These are phyloP conservation scores for Vitis labrusca DNA, from an alignment of 164 flowering plant species.

Conservation along the genomic window DNA sequence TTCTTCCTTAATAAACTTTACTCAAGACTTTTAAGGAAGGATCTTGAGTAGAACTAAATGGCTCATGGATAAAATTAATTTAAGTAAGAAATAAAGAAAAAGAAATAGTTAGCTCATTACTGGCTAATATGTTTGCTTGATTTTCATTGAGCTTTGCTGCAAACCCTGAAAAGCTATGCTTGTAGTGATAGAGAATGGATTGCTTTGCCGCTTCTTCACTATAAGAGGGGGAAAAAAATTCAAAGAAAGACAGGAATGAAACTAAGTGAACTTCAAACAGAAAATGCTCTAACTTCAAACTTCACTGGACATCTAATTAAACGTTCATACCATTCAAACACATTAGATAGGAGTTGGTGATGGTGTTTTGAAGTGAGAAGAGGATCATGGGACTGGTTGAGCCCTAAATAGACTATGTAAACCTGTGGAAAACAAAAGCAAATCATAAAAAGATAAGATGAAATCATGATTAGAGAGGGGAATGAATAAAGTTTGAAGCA, in stretches of 20 bases:
- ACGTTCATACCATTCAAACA: constrained; percentile 39
- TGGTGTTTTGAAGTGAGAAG: constrained; percentile 45
- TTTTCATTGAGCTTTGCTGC: constrained; percentile 63
- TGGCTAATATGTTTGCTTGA: constrained; percentile 57
- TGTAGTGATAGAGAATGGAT: constrained; percentile 68
- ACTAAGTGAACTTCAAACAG: background rate
- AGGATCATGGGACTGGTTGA: constrained; percentile 31
- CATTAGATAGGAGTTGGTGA: constrained; percentile 48
- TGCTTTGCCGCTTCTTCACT: constrained; percentile 55
- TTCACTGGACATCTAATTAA: too few species aligned
- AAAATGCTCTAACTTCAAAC: too few species aligned
- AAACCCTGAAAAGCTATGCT: constrained; percentile 71
- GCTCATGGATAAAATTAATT: too few species aligned
- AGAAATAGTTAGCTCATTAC: constrained; percentile 26
- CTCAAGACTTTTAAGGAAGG: too few species aligned
- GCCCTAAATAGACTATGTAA: constrained; percentile 66
- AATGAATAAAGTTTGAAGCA: constrained; percentile 4
- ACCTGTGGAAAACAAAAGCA: constrained; percentile 40
- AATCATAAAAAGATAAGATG: constrained; percentile 7
- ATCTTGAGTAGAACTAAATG: background rate
- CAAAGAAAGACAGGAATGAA: background rate
- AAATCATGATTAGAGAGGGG: constrained; percentile 7
- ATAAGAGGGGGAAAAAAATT: background rate
- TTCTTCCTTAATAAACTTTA: background rate
- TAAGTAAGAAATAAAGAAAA: background rate